A percentile compares a stretch with the other conserved stretches of the same genome.
These are phyloP conservation scores for Cyberlindnera suaveolens DNA, from an alignment of 805 yeast species.

Conservation along the genomic window DNA sequence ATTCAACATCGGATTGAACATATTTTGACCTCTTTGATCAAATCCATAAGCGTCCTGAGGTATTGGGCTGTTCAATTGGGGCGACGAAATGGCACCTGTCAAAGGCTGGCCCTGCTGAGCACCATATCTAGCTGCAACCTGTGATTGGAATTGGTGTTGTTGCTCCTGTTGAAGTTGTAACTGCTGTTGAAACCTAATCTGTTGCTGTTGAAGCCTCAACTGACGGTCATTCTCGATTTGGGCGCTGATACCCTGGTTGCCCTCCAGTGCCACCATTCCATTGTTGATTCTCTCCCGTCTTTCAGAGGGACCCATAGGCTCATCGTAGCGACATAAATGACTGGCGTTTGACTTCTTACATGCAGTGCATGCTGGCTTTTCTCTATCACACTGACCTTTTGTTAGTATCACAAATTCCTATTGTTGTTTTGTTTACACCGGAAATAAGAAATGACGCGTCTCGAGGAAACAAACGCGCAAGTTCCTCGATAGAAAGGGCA, in stretches of 20 bases:
- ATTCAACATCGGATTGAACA: not conserved
- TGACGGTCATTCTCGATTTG: constrained; percentile 5
- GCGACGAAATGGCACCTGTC: constrained; percentile 8
- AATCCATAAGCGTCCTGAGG: not conserved
- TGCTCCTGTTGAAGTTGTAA: constrained; percentile 13
- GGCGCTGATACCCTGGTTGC: not conserved
- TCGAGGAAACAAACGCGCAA: not conserved
- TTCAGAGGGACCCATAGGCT: constrained; percentile 5
- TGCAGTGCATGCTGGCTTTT: constrained; percentile 21
- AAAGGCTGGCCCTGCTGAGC: constrained; percentile 4
- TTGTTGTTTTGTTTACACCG: constrained; percentile 1
- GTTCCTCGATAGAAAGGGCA: not conserved
- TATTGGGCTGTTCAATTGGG: not conserved
- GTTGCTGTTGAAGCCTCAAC: constrained; percentile 11
- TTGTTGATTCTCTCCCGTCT: too few relatives aligned
- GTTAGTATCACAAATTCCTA: not conserved
- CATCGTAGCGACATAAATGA: constrained; percentile 23
- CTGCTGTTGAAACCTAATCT: constrained; percentile 12
- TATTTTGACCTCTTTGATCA: not conserved
- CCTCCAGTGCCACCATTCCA: not conserved
- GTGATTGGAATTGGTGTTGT: constrained; percentile 15
- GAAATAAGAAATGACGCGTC: constrained; percentile 6
- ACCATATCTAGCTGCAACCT: constrained; percentile 21
- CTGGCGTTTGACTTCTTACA: constrained; percentile 22
- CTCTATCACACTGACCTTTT: constrained; percentile 22